Evolutionary conservation across 345 rosid genomes (phyloP).

Genomic region (Adansonia digitata): DNA sequence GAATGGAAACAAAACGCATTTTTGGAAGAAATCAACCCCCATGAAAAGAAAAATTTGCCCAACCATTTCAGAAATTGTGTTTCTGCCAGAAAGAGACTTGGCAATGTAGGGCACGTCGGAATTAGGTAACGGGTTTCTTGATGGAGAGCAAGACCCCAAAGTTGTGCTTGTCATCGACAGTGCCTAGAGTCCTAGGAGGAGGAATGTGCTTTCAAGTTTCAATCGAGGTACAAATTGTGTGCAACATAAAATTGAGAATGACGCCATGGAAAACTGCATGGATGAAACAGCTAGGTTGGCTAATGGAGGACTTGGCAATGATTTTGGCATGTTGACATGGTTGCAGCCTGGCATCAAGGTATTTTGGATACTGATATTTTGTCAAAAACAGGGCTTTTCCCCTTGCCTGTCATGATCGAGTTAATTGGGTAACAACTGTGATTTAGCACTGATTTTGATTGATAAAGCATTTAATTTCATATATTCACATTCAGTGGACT

Average conservation of each 20-base stretch:
- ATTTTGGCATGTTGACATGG: background rate
- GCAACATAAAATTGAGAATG: background rate
- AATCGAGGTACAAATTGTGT: background rate
- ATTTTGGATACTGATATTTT: background rate
- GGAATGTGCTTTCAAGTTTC: background rate
- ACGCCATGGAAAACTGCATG: background rate
- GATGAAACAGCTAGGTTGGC: background rate
- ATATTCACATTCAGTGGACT: background rate
- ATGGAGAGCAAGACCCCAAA: background rate
- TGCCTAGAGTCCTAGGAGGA: background rate
- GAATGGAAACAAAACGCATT: background rate
- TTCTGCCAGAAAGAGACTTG: background rate
- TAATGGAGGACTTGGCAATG: background rate
- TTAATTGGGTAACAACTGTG: background rate
- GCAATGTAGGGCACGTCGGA: background rate
- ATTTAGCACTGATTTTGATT: background rate
- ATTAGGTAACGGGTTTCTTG: background rate
- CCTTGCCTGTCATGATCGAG: background rate
- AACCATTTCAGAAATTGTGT: background rate
- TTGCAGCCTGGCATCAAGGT: background rate
- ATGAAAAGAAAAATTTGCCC: too few relatives aligned
- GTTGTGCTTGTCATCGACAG: background rate
- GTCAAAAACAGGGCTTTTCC: background rate
- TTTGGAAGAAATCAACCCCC: constrained; percentile 4
- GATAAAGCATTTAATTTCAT: background rate